These are phyloP conservation scores for Kockovaella imperatae DNA, from an alignment of 768 basidiomycete species.

Conservation along the genomic window DNA sequence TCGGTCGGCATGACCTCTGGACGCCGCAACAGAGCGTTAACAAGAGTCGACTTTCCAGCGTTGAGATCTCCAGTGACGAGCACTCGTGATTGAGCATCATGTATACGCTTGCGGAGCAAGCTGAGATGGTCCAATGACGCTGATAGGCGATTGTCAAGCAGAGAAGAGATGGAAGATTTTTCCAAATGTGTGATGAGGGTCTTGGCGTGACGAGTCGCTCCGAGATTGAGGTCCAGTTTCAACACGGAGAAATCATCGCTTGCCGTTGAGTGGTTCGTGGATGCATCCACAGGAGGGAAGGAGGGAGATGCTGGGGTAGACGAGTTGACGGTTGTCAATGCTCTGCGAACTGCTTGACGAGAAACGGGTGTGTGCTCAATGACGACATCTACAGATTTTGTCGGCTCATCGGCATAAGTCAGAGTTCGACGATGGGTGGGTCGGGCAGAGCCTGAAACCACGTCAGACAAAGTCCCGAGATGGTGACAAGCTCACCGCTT, in stretches of 20 bases:
- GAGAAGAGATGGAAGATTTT: constrained; percentile 82
- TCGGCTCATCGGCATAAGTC: constrained; percentile 72
- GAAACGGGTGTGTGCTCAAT: constrained; percentile 50
- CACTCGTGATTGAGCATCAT: constrained; percentile 89
- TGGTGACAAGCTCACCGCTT: constrained; percentile 7
- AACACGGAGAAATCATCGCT: constrained; percentile 69
- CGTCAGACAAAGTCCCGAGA: not conserved
- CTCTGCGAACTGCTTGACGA: constrained; percentile 50
- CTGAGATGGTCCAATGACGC: constrained; percentile 69
- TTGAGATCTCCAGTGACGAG: constrained; percentile 97
- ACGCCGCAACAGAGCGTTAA: constrained; percentile 84
- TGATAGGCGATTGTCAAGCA: constrained; percentile 76
- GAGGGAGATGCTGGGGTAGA: not conserved
- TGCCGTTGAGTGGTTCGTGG: constrained; percentile 45
- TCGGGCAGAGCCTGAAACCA: constrained; percentile 21
- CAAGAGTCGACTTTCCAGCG: constrained; percentile 95
- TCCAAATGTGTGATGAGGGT: constrained; percentile 81
- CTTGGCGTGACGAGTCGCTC: constrained; percentile 56
- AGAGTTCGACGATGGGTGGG: constrained; percentile 57
- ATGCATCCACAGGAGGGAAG: not conserved
- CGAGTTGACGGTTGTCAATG: constrained; percentile 51
- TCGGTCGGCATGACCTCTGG: constrained; percentile 87
- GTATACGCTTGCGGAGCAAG: constrained; percentile 73
- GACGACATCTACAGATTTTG: constrained; percentile 59
- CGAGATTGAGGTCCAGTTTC: constrained; percentile 85